Evolutionary conservation across 257 asterid genomes (phyloP).

Genomic region (Solanum bulbocastanum): DNA sequence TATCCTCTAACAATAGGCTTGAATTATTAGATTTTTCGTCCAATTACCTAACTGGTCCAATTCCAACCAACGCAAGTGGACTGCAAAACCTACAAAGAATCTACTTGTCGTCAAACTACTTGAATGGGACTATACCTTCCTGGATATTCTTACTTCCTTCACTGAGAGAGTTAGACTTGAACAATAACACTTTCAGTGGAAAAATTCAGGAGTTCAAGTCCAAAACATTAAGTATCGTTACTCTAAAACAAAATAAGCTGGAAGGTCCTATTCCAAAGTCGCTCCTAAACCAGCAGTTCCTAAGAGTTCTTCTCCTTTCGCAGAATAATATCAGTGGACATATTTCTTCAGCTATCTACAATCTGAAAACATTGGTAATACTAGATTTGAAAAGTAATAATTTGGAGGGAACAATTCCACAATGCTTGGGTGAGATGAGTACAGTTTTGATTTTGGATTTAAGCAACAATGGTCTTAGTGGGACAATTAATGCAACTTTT

Average conservation of each 20-base stretch:
- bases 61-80: not conserved
- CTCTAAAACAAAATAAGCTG: not conserved
- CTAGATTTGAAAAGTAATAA: too few species aligned
- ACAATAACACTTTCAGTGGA: not conserved
- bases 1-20: too few species aligned
- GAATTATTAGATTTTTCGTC: not conserved
- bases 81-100: not conserved
- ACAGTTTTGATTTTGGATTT: accelerated
- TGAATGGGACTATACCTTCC: not conserved
- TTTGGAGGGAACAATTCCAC: too few species aligned
- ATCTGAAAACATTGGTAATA: accelerated
- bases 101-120: not conserved
- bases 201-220: not conserved
- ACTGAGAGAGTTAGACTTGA: not conserved
- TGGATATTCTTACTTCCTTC: not conserved
- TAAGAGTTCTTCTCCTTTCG: too few species aligned
- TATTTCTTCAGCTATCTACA: too few species aligned
- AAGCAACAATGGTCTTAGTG: too few species aligned
- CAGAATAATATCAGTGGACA: too few species aligned
- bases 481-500: too few species aligned
- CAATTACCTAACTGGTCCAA: not conserved
- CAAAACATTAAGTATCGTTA: not conserved
- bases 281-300: too few species aligned
- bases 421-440: too few species aligned
- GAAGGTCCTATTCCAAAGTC: too few species aligned